Evolutionary conservation across 495 filamentous ascomycete species (phyloP), one percentile per base, ranked within the genome.

Genomic region (Podospora conica): DNA sequence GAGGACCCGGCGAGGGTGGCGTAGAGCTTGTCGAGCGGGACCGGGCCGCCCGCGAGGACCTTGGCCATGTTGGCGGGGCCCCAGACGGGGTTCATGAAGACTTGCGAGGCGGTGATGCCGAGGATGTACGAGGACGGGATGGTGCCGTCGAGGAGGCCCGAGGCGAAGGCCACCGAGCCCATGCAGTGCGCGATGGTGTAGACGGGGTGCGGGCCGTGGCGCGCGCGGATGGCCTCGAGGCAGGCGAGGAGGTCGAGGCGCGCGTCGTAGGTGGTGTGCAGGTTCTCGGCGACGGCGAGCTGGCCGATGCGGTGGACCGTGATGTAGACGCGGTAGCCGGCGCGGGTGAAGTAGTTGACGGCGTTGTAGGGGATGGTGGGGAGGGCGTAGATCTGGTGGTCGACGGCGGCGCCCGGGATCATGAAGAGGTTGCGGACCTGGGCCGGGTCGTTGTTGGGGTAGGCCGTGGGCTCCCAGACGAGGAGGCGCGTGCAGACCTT

Each of bases 161-260:
- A 77, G 0, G 80, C 75, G 24, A 86, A 81, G 12, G 87, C 83
- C 0, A 90, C 83, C 20, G 83, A 82, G 57, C 88, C 88, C 77
- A 85, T 85, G 73, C 88, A 91, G 73, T 91, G 88, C 15, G 83
- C 81, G 61, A 90, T 78, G 10, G 83, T 83, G 74, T 91, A 90
- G 55, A 86, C 68, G 40, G 81, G 74, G 18, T 81, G 79, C 15
- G 60, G 40, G 54, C 69, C 68, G 53, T 69, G 25, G 5, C 73
- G 55, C 12, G 71, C 62, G 2, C 83, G 82, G 63, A 90, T 86
- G 58, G 80, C 76, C 63, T 84, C 75, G 20, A 89, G 68, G 20
- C 83, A 86, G 2, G 87, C 87, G 15, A 75, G 77, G 56, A 89
- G 77, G 68, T 91, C 88, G 11, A 86, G 82, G 0, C 88, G 85